These are phyloP conservation scores for Ploettnerulaceae sp. DNA, from an alignment of 2,329 filamentous ascomycete genomes.

Conservation along the genomic window DNA sequence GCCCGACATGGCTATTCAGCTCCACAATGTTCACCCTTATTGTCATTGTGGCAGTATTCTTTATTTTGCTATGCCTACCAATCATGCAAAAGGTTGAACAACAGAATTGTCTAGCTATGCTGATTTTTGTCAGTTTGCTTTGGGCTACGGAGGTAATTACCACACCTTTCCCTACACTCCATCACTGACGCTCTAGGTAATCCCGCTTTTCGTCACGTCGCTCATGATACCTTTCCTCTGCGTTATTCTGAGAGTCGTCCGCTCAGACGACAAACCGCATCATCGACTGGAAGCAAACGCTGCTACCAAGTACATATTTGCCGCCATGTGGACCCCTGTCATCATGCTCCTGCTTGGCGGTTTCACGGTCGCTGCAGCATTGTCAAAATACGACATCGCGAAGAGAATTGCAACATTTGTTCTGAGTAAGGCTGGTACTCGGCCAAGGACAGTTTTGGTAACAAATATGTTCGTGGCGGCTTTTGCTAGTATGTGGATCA, in stretches of 20 bases:
- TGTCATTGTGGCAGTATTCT: constrained; percentile 66
- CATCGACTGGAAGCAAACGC: constrained; percentile 70
- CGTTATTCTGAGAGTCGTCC: constrained; percentile 79
- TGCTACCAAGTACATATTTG: constrained; percentile 80
- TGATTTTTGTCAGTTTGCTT: constrained; percentile 86
- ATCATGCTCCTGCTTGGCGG: constrained; percentile 97
- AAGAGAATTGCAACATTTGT: constrained; percentile 96
- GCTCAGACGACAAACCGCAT: constrained; percentile 66
- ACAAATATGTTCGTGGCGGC: constrained; percentile 98
- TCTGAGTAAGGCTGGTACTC: constrained; percentile 90
- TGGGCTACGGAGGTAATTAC: constrained; percentile 86
- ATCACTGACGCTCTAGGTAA: constrained; percentile 55
- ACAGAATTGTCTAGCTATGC: constrained; percentile 90
- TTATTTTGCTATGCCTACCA: constrained; percentile 66
- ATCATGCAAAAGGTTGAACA: constrained; percentile 86
- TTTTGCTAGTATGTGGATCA: constrained; percentile 98
- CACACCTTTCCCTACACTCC: neutral
- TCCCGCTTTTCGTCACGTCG: constrained; percentile 94
- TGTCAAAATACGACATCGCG: constrained; percentile 97
- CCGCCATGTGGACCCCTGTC: constrained; percentile 98
- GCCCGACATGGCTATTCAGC: constrained; percentile 79
- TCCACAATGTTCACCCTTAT: constrained; percentile 75
- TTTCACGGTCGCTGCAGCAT: constrained; percentile 89
- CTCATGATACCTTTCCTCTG: constrained; percentile 90
- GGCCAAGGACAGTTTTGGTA: constrained; percentile 81